Base-by-base conservation (phyloP, 345 rosid species). In the Bruguiera parviflora region DNA sequence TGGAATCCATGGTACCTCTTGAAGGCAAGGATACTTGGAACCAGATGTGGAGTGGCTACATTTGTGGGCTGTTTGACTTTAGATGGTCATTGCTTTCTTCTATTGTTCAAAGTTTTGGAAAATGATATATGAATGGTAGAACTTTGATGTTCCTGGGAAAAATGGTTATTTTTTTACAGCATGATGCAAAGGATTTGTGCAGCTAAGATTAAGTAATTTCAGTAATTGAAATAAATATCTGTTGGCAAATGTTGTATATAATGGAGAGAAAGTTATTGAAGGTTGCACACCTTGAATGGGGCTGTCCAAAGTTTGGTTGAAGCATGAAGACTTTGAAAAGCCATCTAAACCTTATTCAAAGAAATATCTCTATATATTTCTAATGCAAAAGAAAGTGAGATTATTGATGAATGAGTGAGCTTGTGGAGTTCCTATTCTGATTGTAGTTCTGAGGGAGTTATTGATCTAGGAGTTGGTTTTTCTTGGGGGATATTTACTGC, bases 201-300 rank as follows among this genome's bases (percentile, higher is more conserved):
- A 11, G 28, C 47, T 24, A 56, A 66, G 31, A 22, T 66, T 49
- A 53, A n/a, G 21, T 66, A 18, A 66, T 55, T 55, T 33, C 51
- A 66, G 37, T 33, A 33, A 33, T 33, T 33, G 9, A 33, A 33
- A 33, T 33, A 33, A 33, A 7, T 8, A 43, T 15, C 18, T 43
- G 5, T 11, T 13, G 19, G 2, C 16, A 2, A 18, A 28, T 64
- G 5, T 51, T 64, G 39, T 43, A 47, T 24, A 28, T 47, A 4
- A 64, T 47, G 57, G 20, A 47, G 31, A 51, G 52, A 49, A 24
- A 37, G 35, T 22, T 24, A 52, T 5, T 28, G 53, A 21, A 35
- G 53, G 39, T 47, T 67, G 31, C 20, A 43, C n/a, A 24, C 43
- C 6, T 68, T 31, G 53, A 68, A 3, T n/a, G 24, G 21, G 29